Percentiles rank a stretch among this genome's conserved stretches.
phyloP scores from a whole-genome alignment of 495 filamentous ascomycete species.

The Darksidea phi region DNA sequence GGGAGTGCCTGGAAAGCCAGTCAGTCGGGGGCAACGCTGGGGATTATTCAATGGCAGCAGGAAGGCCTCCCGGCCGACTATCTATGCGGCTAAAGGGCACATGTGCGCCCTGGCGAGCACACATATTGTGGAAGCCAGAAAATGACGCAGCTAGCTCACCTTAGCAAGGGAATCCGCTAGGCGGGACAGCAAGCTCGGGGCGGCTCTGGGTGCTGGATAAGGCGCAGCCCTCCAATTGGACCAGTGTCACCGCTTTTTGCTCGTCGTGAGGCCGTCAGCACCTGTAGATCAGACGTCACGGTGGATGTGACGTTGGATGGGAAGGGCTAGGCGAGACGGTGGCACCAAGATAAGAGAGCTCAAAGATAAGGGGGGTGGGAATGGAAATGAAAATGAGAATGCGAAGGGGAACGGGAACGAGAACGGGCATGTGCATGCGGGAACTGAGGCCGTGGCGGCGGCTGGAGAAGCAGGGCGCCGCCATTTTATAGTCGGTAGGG shows the following conservation, averaged over 20 bases:
- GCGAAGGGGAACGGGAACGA: too few relatives aligned
- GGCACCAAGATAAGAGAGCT: slow-evolving; percentile 26
- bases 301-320: slow-evolving; percentile 21
- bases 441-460: background rate
- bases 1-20: background rate
- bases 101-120: slow-evolving; percentile 10
- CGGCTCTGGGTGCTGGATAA: slow-evolving; percentile 21
- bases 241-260: slow-evolving; percentile 25
- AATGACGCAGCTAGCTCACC: slow-evolving; percentile 29
- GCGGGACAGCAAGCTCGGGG: slow-evolving; percentile 4
- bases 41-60: background rate
- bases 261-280: slow-evolving; percentile 9
- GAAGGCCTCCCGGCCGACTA: background rate
- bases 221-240: slow-evolving; percentile 22
- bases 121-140: slow-evolving; percentile 2
- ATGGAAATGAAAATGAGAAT: too few relatives aligned
- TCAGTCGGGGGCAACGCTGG: background rate
- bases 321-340: slow-evolving; percentile 22
- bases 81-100: slow-evolving; percentile 4
- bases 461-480: slow-evolving; percentile 2
- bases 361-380: slow-evolving; percentile 17
- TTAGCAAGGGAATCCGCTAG: slow-evolving; percentile 8
- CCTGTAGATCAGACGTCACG: slow-evolving; percentile 7
- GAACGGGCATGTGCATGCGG: too few relatives aligned
- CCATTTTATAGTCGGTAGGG: slow-evolving; percentile 13